Conservation (phyloP, 371 early-diverging fungal species). For the Mucor piriformis region DNA sequence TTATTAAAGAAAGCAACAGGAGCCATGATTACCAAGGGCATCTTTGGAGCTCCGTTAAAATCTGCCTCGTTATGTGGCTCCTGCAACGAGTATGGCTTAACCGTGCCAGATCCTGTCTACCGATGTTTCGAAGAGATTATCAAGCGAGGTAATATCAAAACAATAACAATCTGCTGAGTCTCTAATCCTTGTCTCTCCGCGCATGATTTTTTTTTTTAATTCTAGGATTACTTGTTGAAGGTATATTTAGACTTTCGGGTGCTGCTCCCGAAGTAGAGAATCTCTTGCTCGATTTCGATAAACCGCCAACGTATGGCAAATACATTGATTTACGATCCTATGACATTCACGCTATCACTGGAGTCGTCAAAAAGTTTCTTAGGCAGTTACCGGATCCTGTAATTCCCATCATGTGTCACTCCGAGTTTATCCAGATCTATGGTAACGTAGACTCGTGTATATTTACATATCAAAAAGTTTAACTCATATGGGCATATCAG, state of each 20-base stretch:
- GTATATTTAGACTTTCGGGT: slow-evolving; percentile 52
- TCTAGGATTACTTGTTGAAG: slow-evolving; percentile 40
- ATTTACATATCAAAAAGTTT: no score
- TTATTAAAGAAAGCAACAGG: neutral
- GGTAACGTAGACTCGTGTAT: slow-evolving; percentile 21
- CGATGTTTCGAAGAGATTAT: slow-evolving; percentile 47
- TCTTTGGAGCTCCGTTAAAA: slow-evolving; percentile 48
- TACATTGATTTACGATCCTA: slow-evolving; percentile 37
- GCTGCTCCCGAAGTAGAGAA: slow-evolving; percentile 48
- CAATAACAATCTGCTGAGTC: slow-evolving; percentile 10
- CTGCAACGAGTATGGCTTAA: slow-evolving; percentile 26
- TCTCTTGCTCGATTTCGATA: slow-evolving; percentile 38
- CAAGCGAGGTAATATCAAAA: slow-evolving; percentile 31
- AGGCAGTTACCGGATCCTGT: slow-evolving; percentile 45
- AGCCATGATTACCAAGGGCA: slow-evolving; percentile 26
- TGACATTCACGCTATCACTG: slow-evolving; percentile 50
- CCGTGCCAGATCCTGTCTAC: slow-evolving; percentile 43
- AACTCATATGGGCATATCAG: no score
- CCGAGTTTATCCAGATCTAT: slow-evolving; percentile 29
- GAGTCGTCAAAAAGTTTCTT: slow-evolving; percentile 47
- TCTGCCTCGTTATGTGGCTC: slow-evolving; percentile 41
- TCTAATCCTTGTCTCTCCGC: neutral
- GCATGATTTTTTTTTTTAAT: slow-evolving; percentile 1
- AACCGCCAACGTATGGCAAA: slow-evolving; percentile 43
- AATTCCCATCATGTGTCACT: slow-evolving; percentile 39